Conservation (phyloP, 1,139 yeast genomes). For the Eremothecium sinecaudum region DNA sequence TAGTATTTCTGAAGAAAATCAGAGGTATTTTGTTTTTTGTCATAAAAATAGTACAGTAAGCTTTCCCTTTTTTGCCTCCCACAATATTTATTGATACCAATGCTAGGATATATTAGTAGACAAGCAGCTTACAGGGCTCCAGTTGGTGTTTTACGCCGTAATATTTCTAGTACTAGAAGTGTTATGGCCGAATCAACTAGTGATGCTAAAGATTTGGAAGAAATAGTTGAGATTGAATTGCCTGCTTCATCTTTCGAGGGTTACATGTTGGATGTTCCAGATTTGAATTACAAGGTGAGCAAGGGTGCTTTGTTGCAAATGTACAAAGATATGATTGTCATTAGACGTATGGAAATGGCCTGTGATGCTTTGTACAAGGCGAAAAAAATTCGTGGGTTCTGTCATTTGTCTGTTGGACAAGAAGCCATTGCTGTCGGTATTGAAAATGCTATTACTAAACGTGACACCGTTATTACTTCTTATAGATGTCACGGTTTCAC, state of each 20-base stretch:
- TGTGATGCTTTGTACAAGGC: slow-evolving; percentile 97
- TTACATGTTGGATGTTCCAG: slow-evolving; percentile 73
- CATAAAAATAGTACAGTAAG: too few species aligned
- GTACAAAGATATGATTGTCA: slow-evolving; percentile 92
- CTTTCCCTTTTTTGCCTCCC: not conserved
- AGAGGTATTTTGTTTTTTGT: too few species aligned
- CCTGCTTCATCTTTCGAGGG: slow-evolving; percentile 80
- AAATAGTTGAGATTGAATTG: slow-evolving; percentile 40
- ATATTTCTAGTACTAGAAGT: slow-evolving; percentile 5
- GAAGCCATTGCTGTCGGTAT: slow-evolving; percentile 98
- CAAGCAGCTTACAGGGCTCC: not conserved
- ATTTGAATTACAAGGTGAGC: slow-evolving; percentile 62
- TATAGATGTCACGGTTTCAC: slow-evolving; percentile 99
- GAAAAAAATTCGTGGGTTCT: slow-evolving; percentile 96
- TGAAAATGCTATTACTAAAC: slow-evolving; percentile 78
- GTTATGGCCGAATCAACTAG: slow-evolving; percentile 19
- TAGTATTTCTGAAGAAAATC: too few species aligned
- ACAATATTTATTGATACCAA: not conserved
- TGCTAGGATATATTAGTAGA: not conserved
- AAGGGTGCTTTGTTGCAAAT: slow-evolving; percentile 74
- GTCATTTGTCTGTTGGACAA: slow-evolving; percentile 98
- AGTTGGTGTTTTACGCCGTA: too few species aligned
- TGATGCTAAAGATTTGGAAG: slow-evolving; percentile 22
- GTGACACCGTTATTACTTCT: slow-evolving; percentile 88
- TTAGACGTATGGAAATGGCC: slow-evolving; percentile 98